Evolutionary conservation across 345 rosid species (phyloP).

Genomic region (Euphorbia peplus): DNA sequence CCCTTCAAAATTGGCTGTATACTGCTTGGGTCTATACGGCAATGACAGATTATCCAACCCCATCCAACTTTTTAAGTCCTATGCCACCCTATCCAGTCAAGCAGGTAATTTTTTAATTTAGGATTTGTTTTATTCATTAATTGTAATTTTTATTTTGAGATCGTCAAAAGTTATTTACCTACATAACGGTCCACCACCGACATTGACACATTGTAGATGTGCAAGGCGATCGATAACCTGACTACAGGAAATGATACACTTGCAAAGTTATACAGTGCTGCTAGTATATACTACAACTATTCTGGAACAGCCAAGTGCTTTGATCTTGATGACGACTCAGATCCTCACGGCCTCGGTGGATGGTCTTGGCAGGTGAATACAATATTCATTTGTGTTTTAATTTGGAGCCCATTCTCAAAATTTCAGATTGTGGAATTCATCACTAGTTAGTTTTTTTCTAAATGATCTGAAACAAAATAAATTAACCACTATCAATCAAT

Average conservation of each 20-base stretch:
- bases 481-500: too few species aligned
- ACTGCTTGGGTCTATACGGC: slow-evolving; percentile 49
- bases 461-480: too few species aligned
- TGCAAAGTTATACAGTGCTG: slow-evolving; percentile 48
- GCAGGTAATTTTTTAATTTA: slow-evolving; percentile 37
- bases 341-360: slow-evolving; percentile 45
- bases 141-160: too few species aligned
- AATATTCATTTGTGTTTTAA: neutral
- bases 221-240: slow-evolving; percentile 54
- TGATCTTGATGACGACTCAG: slow-evolving; percentile 31
- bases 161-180: too few species aligned
- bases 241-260: slow-evolving; percentile 41
- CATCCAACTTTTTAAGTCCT: slow-evolving; percentile 46
- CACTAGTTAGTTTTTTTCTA: too few species aligned
- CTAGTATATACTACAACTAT: slow-evolving; percentile 48
- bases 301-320: slow-evolving; percentile 47
- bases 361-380: slow-evolving; percentile 59
- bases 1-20: slow-evolving; percentile 30
- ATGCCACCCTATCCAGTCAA: slow-evolving; percentile 57
- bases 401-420: too few species aligned
- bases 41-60: slow-evolving; percentile 69
- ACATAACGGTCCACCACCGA: too few species aligned
- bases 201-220: too few species aligned
- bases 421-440: too few species aligned
- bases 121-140: too few species aligned